Percentiles rank a stretch among this genome's conserved stretches.
phyloP scores from a whole-genome alignment of 2,329 filamentous ascomycete species.

The Didymella keratinophila region DNA sequence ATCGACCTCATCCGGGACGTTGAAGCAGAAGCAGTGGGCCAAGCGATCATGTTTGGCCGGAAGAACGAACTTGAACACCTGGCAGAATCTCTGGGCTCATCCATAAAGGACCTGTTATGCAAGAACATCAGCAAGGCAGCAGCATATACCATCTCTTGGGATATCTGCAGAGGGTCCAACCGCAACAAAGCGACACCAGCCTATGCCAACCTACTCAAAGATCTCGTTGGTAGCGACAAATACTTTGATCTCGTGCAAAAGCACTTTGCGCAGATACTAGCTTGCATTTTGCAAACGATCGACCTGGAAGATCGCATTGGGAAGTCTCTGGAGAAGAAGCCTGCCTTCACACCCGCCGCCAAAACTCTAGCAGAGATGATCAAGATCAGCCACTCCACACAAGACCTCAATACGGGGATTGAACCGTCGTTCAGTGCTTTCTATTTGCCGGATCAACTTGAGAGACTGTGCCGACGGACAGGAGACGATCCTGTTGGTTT shows the following conservation, averaged over 20 bases:
- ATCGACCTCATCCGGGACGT: conserved; percentile 73
- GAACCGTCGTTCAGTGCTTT: conserved; percentile 87
- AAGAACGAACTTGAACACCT: conserved; percentile 69
- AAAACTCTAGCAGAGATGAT: conserved; percentile 74
- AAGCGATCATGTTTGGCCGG: conserved; percentile 83
- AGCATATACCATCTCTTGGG: conserved; percentile 84
- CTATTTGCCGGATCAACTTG: conserved; percentile 76
- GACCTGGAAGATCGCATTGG: conserved; percentile 43
- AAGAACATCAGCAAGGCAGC: conserved; percentile 78
- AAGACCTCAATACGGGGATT: conserved; percentile 75
- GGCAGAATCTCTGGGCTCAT: conserved; percentile 54
- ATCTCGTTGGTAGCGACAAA: conserved; percentile 70
- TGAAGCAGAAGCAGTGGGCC: conserved; percentile 78
- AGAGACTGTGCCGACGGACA: conserved; percentile 77
- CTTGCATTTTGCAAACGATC: conserved; percentile 76
- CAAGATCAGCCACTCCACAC: conserved; percentile 69
- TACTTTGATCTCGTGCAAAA: conserved; percentile 70
- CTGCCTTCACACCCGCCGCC: conserved; percentile 66
- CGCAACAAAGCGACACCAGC: conserved; percentile 56
- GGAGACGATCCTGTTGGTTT: conserved; percentile 67
- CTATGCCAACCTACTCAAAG: conserved; percentile 72
- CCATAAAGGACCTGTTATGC: conserved; percentile 54
- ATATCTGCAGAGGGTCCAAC: conserved; percentile 61
- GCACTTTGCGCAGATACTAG: conserved; percentile 79
- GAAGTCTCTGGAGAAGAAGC: conserved; percentile 65